A percentile compares a stretch with the other conserved stretches of the same genome.
phyloP scores from a whole-genome alignment of 1,284 basidiomycete genomes.

The Athelia psychrophila region DNA sequence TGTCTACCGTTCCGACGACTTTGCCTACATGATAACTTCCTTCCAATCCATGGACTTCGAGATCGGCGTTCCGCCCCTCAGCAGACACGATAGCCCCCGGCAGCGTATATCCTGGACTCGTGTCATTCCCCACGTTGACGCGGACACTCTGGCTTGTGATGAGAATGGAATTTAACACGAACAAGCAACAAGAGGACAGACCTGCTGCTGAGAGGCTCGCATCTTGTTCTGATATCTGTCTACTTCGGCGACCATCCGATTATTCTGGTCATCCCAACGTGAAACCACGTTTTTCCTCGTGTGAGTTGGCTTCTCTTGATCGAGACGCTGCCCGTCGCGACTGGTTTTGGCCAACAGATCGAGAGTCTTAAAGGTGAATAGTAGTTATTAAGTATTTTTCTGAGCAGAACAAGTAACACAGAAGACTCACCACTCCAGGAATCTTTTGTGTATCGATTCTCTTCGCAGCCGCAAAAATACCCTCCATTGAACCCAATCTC shows the following conservation, averaged over 20 bases:
- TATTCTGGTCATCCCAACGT: conserved; percentile 16
- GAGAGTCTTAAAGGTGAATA: not conserved
- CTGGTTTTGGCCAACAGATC: conserved; percentile 45
- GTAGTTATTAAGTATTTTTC: not conserved
- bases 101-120: not conserved
- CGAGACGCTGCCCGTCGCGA: conserved; percentile 44
- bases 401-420: not conserved
- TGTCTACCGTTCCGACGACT: conserved; percentile 31
- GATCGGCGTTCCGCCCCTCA: conserved; percentile 17
- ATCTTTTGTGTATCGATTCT: conserved; percentile 1
- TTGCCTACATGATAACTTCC: conserved; percentile 13
- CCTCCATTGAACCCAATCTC: conserved; percentile 20
- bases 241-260: conserved; percentile 22
- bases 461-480: conserved; percentile 9
- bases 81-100: conserved; percentile 17
- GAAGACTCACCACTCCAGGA: not conserved
- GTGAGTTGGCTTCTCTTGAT: conserved; percentile 40
- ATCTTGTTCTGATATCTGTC: conserved; percentile 37
- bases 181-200: not conserved
- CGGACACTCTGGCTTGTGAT: not conserved
- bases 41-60: conserved; percentile 6
- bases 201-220: conserved; percentile 11
- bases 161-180: not conserved
- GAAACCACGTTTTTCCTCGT: conserved; percentile 36
- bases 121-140: not conserved